Conservation (phyloP, 768 basidiomycete species). For the Lyophyllum atratum region DNA sequence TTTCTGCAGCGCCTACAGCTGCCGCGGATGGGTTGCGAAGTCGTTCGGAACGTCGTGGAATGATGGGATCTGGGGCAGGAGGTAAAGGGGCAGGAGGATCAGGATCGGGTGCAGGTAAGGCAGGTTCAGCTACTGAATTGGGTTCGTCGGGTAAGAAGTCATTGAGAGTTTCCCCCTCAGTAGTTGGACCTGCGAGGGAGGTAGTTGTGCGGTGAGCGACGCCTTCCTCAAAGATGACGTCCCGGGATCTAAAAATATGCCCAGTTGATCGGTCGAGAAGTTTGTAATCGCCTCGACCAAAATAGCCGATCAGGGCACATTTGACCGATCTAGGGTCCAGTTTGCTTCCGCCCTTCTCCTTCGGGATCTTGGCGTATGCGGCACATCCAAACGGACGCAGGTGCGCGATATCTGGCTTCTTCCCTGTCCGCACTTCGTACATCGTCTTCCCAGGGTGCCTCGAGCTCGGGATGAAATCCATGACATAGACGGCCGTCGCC, state of each 20-base stretch:
- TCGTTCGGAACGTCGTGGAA: neutral
- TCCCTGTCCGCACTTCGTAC: slow-evolving; percentile 14
- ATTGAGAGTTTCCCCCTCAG: neutral
- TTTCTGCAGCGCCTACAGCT: neutral
- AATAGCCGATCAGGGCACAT: slow-evolving; percentile 24
- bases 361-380: neutral
- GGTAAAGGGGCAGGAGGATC: neutral
- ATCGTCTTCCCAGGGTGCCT: slow-evolving; percentile 14
- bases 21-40: neutral
- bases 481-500: slow-evolving; percentile 11
- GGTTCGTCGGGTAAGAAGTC: too few species aligned
- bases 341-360: neutral
- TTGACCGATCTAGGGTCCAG: slow-evolving; percentile 15
- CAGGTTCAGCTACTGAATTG: neutral
- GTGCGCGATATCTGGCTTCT: slow-evolving; percentile 27
- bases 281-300: slow-evolving; percentile 19
- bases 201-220: neutral
- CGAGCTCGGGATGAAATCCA: neutral
- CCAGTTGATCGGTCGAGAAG: slow-evolving; percentile 13
- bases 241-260: slow-evolving; percentile 12
- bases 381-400: slow-evolving; percentile 21
- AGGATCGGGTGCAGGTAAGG: neutral
- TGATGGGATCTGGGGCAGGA: neutral
- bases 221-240: slow-evolving; percentile 29
- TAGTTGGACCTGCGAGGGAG: neutral